These are phyloP conservation scores for Fusarium sarcochroum DNA, from an alignment of 2,329 filamentous ascomycete genomes.

Conservation along the genomic window DNA sequence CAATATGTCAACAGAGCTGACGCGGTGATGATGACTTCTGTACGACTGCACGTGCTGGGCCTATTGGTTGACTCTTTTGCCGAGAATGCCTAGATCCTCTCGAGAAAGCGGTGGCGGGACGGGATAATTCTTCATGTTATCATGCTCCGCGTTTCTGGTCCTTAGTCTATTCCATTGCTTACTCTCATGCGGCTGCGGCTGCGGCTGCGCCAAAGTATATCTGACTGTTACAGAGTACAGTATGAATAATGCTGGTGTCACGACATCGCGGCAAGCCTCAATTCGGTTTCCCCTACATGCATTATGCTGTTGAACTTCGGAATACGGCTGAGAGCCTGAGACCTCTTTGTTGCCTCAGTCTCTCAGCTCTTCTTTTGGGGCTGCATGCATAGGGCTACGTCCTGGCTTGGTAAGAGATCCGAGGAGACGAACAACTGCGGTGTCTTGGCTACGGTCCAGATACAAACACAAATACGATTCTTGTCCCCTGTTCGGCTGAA, in stretches of 20 bases:
- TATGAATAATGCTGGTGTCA: constrained; percentile 14
- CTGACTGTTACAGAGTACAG: constrained; percentile 11
- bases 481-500: constrained; percentile 46
- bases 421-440: constrained; percentile 6
- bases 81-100: constrained; percentile 12
- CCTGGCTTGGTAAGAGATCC: constrained; percentile 23
- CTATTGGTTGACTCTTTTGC: constrained; percentile 40
- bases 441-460: constrained; percentile 26
- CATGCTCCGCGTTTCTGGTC: constrained; percentile 9
- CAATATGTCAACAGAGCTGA: background rate
- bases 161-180: constrained; percentile 14
- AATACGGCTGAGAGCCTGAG: constrained; percentile 30
- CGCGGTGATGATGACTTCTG: constrained; percentile 16
- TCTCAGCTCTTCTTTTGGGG: constrained; percentile 24
- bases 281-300: constrained; percentile 31
- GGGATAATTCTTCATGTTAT: constrained; percentile 18
- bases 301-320: constrained; percentile 39
- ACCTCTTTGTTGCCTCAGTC: constrained; percentile 20
- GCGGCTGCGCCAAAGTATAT: constrained; percentile 22
- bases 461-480: constrained; percentile 4
- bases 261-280: constrained; percentile 14
- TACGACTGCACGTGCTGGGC: constrained; percentile 26
- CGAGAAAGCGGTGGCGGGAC: constrained; percentile 18
- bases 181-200: constrained; percentile 17
- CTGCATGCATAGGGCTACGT: constrained; percentile 5